A percentile compares a stretch with the other conserved stretches of the same genome.
Evolutionary conservation across 2,329 filamentous ascomycete species (phyloP).

Genomic region (Gnomoniopsis smithogilvyi): DNA sequence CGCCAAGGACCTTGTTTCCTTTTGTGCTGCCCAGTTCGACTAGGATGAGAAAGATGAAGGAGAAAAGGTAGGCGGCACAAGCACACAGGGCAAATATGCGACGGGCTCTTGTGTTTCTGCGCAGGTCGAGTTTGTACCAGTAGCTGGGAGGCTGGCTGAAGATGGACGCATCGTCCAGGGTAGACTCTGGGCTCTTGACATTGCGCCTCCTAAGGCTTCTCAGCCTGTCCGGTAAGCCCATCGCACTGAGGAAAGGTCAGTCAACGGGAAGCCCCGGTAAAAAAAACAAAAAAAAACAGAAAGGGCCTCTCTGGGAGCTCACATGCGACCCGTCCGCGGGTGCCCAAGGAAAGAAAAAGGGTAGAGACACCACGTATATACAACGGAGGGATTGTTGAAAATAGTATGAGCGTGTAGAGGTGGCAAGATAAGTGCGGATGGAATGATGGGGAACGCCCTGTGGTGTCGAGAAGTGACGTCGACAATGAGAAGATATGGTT

Average conservation of each 20-base stretch:
- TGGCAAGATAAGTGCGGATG: not conserved
- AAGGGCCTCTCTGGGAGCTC: not conserved
- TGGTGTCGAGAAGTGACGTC: not conserved
- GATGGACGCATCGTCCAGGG: slow-evolving; percentile 12
- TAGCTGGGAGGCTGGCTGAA: slow-evolving; percentile 12
- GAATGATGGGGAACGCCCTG: not conserved
- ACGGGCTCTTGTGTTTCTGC: slow-evolving; percentile 47
- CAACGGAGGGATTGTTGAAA: not conserved
- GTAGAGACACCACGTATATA: not conserved
- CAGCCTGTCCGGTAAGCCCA: slow-evolving; percentile 13
- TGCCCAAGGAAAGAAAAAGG: not conserved
- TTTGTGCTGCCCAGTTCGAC: slow-evolving; percentile 74
- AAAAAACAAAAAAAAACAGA: not conserved
- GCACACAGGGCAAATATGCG: slow-evolving; percentile 62
- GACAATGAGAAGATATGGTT: not conserved
- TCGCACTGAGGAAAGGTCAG: slow-evolving; percentile 4
- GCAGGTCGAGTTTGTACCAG: slow-evolving; percentile 32
- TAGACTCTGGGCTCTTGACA: slow-evolving; percentile 18
- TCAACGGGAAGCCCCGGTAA: slow-evolving; percentile 1
- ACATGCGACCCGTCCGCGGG: not conserved
- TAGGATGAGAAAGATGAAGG: slow-evolving; percentile 76
- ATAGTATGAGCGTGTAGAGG: not conserved
- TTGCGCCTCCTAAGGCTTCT: slow-evolving; percentile 15
- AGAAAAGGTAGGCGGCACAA: slow-evolving; percentile 68
- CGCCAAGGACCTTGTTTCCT: slow-evolving; percentile 53